These are phyloP conservation scores for Suhomyces sp. DNA, from an alignment of 805 yeast species.

Conservation along the genomic window DNA sequence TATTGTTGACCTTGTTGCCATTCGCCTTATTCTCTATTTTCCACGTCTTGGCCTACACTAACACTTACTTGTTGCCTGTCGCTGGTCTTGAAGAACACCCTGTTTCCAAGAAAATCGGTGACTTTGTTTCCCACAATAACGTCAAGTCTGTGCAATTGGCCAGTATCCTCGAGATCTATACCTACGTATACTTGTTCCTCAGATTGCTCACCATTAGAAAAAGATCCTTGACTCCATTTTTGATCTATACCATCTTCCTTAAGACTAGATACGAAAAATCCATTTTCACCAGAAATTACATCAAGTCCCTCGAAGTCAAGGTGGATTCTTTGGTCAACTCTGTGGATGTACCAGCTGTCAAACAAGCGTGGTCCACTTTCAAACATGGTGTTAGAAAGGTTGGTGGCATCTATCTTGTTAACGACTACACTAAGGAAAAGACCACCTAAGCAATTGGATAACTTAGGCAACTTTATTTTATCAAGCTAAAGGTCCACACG, in stretches of 20 bases:
- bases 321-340: slow-evolving; percentile 33
- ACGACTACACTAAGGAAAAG: slow-evolving; percentile 39
- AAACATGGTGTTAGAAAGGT: slow-evolving; percentile 32
- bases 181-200: slow-evolving; percentile 44
- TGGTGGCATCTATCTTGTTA: slow-evolving; percentile 30
- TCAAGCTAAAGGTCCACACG: no score
- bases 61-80: slow-evolving; percentile 66
- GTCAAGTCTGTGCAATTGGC: slow-evolving; percentile 40
- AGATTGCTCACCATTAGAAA: slow-evolving; percentile 60
- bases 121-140: slow-evolving; percentile 36
- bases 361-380: slow-evolving; percentile 36
- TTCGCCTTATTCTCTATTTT: slow-evolving; percentile 75
- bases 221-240: slow-evolving; percentile 60
- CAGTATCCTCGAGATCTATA: slow-evolving; percentile 40
- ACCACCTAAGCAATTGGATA: slow-evolving; percentile 6
- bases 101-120: slow-evolving; percentile 39
- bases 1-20: slow-evolving; percentile 65
- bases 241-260: slow-evolving; percentile 60
- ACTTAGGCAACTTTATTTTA: no score
- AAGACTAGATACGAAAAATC: slow-evolving; percentile 78
- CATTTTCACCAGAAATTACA: slow-evolving; percentile 63
- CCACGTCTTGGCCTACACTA: slow-evolving; percentile 74
- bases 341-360: slow-evolving; percentile 30
- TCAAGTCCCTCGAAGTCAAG: slow-evolving; percentile 65
- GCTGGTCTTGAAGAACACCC: slow-evolving; percentile 36